These are phyloP conservation scores for Erysimum cheiranthoides DNA, from an alignment of 345 rosid species.

Conservation along the genomic window DNA sequence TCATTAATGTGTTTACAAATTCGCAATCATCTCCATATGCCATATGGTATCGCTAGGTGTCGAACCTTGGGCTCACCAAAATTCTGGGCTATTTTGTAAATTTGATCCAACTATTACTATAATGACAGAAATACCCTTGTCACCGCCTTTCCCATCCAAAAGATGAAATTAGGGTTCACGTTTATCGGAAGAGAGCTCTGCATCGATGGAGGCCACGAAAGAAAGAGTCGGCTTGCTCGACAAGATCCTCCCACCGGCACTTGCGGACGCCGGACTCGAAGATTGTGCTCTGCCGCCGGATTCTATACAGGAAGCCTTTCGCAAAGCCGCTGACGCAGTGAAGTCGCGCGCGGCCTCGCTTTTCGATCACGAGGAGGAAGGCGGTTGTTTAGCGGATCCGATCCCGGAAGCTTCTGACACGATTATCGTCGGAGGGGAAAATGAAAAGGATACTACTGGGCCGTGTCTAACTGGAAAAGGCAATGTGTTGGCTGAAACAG, in stretches of 20 bases:
- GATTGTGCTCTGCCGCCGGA: conserved; percentile 77
- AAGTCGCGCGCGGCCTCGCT: conserved; percentile 60
- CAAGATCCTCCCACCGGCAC: conserved; percentile 61
- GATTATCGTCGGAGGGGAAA: conserved; percentile 20
- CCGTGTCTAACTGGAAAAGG: conserved; percentile 42
- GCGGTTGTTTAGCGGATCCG: conserved; percentile 39
- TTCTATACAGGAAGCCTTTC: conserved; percentile 69
- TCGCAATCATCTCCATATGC: conserved; percentile 1
- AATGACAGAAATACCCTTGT: conserved; percentile 36
- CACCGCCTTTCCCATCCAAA: conserved; percentile 18
- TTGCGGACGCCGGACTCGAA: conserved; percentile 77
- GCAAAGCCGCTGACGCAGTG: conserved; percentile 65
- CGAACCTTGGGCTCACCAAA: conserved; percentile 38
- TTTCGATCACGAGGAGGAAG: conserved; percentile 49
- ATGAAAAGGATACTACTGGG: conserved; percentile 9
- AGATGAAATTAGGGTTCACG: conserved; percentile 9
- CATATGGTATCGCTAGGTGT: conserved; percentile 21
- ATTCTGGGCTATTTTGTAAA: background rate
- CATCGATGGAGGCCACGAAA: conserved; percentile 50
- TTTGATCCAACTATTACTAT: background rate
- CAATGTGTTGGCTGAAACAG: conserved; percentile 10
- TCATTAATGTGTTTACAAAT: background rate
- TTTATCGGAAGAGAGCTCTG: conserved; percentile 6
- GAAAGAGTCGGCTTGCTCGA: conserved; percentile 48
- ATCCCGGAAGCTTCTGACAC: conserved; percentile 27